Percentiles rank a stretch among this genome's conserved stretches.
Evolutionary conservation across 2,329 filamentous ascomycete genomes (phyloP).

Genomic region (Lizonia empirigonia): DNA sequence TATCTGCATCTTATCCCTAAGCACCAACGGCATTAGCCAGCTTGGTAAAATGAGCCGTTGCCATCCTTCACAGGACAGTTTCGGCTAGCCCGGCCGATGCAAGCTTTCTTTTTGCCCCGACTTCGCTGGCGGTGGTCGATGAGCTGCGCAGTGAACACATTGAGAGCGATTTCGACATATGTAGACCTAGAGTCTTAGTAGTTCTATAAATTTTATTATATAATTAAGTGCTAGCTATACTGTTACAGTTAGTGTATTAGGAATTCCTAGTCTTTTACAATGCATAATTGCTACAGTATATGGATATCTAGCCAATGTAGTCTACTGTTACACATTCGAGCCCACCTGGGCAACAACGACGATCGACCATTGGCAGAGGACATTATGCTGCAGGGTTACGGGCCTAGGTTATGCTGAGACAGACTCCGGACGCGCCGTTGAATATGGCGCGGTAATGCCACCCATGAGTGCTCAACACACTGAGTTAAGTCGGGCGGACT

Average conservation of each 20-base stretch:
- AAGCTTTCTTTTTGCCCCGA: no score
- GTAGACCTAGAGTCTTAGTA: no score
- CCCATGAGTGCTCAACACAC: neutral
- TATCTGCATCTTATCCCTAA: no score
- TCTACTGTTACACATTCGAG: neutral
- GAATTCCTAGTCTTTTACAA: no score
- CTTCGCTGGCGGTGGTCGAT: neutral
- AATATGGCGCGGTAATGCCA: neutral
- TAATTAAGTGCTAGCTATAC: no score
- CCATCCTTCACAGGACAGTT: neutral
- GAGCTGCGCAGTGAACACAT: neutral
- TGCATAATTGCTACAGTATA: no score
- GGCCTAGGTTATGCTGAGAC: neutral
- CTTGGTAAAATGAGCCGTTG: neutral
- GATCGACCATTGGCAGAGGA: neutral
- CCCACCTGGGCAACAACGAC: neutral
- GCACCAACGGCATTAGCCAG: no score
- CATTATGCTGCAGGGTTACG: neutral
- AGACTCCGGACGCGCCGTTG: neutral
- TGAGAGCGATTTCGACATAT: neutral
- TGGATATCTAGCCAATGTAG: no score
- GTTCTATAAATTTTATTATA: no score
- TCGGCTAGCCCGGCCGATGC: neutral
- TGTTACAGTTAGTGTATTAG: no score
- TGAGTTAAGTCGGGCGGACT: neutral